phyloP scores from a whole-genome alignment of 768 basidiomycete genomes.

The Mycena epipterygia region DNA sequence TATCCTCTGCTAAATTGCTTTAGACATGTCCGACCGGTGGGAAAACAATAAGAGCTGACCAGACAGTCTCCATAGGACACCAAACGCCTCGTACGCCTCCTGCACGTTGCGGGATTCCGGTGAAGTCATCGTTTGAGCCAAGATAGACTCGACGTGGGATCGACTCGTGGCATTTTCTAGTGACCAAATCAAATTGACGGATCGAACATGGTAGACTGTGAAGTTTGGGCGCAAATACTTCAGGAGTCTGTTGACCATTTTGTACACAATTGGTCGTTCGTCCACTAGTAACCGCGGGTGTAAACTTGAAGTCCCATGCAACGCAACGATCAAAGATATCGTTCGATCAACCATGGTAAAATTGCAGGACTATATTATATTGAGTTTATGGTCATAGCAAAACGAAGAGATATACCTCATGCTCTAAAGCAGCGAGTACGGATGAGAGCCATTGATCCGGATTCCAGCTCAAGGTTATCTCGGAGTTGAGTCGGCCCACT shows the following conservation, averaged over 20 bases:
- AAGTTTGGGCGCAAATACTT: conserved; percentile 77
- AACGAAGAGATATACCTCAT: conserved; percentile 57
- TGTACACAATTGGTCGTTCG: conserved; percentile 65
- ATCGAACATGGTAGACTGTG: conserved; percentile 83
- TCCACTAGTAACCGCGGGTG: conserved; percentile 69
- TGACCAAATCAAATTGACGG: conserved; percentile 87
- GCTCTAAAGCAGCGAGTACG: conserved; percentile 66
- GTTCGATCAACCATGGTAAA: conserved; percentile 80
- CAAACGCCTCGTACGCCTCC: conserved; percentile 88
- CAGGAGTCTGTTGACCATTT: conserved; percentile 78
- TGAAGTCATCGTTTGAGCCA: conserved; percentile 80
- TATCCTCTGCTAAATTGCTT: conserved; percentile 72
- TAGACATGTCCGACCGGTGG: not conserved
- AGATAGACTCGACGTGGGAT: conserved; percentile 82
- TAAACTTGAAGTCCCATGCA: conserved; percentile 66
- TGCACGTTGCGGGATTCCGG: conserved; percentile 60
- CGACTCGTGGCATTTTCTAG: conserved; percentile 70
- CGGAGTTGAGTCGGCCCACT: conserved; percentile 56
- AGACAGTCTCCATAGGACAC: conserved; percentile 91
- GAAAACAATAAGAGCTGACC: conserved; percentile 59
- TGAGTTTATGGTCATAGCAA: conserved; percentile 18
- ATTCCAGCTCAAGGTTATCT: conserved; percentile 67
- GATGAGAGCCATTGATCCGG: conserved; percentile 73
- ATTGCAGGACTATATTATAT: conserved; percentile 61
- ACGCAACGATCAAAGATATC: conserved; percentile 66